Conservation (phyloP, 257 asterid species). For the Paulownia fortunei region DNA sequence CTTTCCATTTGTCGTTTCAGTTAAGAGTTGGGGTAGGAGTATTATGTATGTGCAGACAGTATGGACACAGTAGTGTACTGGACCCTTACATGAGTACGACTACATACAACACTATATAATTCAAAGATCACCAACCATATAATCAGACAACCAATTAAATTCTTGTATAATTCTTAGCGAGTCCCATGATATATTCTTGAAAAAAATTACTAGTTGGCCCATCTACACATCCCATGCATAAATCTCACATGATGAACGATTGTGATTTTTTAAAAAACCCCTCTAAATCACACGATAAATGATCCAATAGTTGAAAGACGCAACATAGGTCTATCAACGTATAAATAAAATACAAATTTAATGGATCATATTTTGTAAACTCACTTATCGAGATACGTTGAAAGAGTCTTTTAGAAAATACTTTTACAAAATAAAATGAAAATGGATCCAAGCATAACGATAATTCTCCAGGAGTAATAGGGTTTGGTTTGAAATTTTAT, state of each 20-base stretch:
- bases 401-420: too few relatives aligned
- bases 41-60: slow-evolving; percentile 12
- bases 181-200: neutral
- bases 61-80: neutral
- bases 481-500: too few relatives aligned
- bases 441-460: too few relatives aligned
- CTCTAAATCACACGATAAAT: neutral
- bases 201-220: neutral
- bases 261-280: neutral
- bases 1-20: slow-evolving; percentile 25
- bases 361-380: too few relatives aligned
- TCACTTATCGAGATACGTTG: too few relatives aligned
- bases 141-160: neutral
- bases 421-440: too few relatives aligned
- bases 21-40: neutral
- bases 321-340: neutral
- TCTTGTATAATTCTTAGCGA: neutral
- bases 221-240: neutral
- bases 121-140: neutral
- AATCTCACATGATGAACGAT: neutral
- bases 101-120: neutral
- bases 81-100: neutral
- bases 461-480: too few relatives aligned
- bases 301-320: neutral
- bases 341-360: too few relatives aligned